A percentile compares a stretch with the other conserved stretches of the same genome.
These are phyloP conservation scores for Vitis hybrid DNA, from an alignment of 177 flowering plant species.

Conservation along the genomic window DNA sequence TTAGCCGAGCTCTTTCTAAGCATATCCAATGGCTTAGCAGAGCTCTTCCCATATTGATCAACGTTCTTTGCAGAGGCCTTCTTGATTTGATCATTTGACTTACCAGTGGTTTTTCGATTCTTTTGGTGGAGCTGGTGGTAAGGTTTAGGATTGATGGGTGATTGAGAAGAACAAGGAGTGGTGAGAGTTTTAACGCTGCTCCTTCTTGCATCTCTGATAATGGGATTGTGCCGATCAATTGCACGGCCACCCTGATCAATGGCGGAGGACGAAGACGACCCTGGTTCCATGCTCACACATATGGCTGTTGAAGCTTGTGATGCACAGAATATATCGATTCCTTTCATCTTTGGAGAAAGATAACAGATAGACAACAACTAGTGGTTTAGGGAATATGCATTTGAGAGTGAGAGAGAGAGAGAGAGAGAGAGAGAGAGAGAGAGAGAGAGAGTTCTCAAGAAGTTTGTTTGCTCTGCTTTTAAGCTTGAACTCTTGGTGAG, in stretches of 20 bases:
- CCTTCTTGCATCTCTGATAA: conserved; percentile 37
- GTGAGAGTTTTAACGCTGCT: conserved; percentile 6
- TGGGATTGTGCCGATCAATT: conserved; percentile 54
- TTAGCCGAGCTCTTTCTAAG: conserved; percentile 7
- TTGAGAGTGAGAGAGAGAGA: conserved; percentile 1
- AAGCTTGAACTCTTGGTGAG: neutral
- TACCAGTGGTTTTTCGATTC: conserved; percentile 6
- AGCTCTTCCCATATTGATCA: neutral
- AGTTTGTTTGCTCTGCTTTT: conserved; percentile 16
- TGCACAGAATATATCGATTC: conserved; percentile 43
- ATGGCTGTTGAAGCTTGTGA: conserved; percentile 59
- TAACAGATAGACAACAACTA: neutral
- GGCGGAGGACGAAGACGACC: conserved; percentile 18
- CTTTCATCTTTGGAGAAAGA: conserved; percentile 24
- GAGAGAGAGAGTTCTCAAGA: conserved; percentile 4
- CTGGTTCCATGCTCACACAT: conserved; percentile 35
- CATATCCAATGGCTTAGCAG: conserved; percentile 10
- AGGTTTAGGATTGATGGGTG: conserved; percentile 24
- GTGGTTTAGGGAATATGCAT: conserved; percentile 22
- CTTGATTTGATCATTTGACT: neutral
- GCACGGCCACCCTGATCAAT: conserved; percentile 31
- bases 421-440: conserved; percentile 9
- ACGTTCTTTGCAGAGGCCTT: conserved; percentile 4
- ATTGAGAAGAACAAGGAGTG: conserved; percentile 20
- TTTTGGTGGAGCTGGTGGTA: conserved; percentile 11